A percentile compares a stretch with the other conserved stretches of the same genome.
phyloP scores from a whole-genome alignment of 441 rosid species.

The Erysimum cheiri region DNA sequence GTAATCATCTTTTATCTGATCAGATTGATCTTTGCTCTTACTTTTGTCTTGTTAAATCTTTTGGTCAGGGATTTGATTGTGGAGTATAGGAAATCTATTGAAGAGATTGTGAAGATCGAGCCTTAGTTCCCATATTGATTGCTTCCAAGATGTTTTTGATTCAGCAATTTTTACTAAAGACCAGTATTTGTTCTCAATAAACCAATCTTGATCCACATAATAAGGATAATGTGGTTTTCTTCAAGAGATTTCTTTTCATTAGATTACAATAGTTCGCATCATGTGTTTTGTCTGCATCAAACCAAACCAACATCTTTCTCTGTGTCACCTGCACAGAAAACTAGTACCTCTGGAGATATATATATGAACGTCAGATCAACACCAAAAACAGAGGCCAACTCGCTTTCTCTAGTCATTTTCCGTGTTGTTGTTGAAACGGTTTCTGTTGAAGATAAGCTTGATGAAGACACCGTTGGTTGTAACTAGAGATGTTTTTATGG shows the following conservation, averaged over 20 bases:
- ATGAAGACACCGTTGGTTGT: neutral
- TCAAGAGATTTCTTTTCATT: neutral
- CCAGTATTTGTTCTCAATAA: conserved; percentile 6
- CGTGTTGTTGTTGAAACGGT: conserved; percentile 18
- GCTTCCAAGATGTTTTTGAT: neutral
- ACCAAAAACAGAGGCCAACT: too few species aligned
- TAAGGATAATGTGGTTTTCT: neutral
- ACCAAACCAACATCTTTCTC: neutral
- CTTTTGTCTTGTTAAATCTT: conserved; percentile 8
- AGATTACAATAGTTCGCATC: neutral
- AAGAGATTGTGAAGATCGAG: conserved; percentile 45
- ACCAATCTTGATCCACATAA: neutral
- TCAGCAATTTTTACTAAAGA: conserved; percentile 1
- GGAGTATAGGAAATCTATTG: conserved; percentile 68
- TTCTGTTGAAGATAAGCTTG: conserved; percentile 25
- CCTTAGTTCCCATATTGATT: conserved; percentile 20
- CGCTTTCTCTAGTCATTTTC: conserved; percentile 11
- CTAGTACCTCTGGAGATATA: too few species aligned
- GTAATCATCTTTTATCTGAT: conserved; percentile 21
- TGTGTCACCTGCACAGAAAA: too few species aligned
- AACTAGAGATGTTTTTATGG: conserved; percentile 3
- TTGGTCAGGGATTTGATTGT: conserved; percentile 67
- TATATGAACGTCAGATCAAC: too few species aligned
- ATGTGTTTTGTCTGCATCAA: conserved; percentile 20
- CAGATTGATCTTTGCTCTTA: conserved; percentile 13